Conservation (phyloP, 805 yeast species). For the Dipodascopsis uninucleata region DNA sequence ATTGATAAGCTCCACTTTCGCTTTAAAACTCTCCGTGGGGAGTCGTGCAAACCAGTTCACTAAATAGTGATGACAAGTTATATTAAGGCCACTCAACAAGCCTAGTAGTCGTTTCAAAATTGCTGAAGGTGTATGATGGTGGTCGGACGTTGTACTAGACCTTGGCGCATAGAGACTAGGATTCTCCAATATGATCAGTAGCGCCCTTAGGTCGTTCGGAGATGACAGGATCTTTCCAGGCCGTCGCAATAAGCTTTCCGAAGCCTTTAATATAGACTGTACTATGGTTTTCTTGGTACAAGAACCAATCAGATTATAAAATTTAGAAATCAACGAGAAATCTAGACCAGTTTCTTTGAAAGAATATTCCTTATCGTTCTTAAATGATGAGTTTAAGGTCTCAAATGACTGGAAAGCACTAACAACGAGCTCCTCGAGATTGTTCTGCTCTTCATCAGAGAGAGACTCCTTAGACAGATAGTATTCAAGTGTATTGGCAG, state of each 20-base stretch:
- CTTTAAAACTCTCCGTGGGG: slow-evolving; percentile 43
- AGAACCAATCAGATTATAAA: slow-evolving; percentile 45
- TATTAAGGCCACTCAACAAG: slow-evolving; percentile 51
- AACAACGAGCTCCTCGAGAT: slow-evolving; percentile 49
- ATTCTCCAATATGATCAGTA: slow-evolving; percentile 62
- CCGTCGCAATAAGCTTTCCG: slow-evolving; percentile 50
- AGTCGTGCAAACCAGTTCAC: slow-evolving; percentile 55
- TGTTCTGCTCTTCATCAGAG: slow-evolving; percentile 32
- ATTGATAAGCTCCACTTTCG: slow-evolving; percentile 65
- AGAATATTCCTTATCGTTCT: slow-evolving; percentile 37
- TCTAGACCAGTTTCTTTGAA: slow-evolving; percentile 51
- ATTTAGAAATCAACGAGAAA: slow-evolving; percentile 44
- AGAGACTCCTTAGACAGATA: slow-evolving; percentile 34
- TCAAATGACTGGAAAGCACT: slow-evolving; percentile 47
- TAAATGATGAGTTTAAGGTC: slow-evolving; percentile 56
- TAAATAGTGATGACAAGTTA: slow-evolving; percentile 42
- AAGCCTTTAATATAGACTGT: slow-evolving; percentile 50
- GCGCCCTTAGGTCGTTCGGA: slow-evolving; percentile 51
- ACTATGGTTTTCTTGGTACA: slow-evolving; percentile 60
- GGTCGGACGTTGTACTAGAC: slow-evolving; percentile 48
- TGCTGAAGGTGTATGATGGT: slow-evolving; percentile 46
- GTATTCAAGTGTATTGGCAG: not conserved
- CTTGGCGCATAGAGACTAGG: slow-evolving; percentile 46
- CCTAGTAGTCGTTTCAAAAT: slow-evolving; percentile 68
- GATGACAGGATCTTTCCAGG: slow-evolving; percentile 42